Evolutionary conservation across 805 yeast species (phyloP).

Genomic region (Hermanozyma aechmeae): DNA sequence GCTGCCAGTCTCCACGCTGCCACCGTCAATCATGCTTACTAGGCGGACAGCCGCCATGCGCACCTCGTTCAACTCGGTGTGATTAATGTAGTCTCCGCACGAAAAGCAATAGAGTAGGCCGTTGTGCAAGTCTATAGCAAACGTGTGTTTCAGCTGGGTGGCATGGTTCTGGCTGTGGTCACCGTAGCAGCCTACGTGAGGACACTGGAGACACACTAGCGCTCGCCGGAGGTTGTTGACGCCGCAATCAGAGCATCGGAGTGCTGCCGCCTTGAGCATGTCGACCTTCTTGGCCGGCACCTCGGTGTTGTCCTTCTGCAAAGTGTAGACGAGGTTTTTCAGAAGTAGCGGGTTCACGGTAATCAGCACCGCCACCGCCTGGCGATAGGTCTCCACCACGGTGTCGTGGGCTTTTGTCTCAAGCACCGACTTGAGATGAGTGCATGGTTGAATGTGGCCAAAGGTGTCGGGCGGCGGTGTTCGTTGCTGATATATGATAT

Average conservation of each 20-base stretch:
- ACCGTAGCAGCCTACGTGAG: conserved; percentile 61
- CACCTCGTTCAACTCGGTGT: conserved; percentile 45
- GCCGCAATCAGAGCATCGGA: conserved; percentile 42
- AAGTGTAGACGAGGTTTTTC: conserved; percentile 13
- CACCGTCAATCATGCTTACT: too few species aligned
- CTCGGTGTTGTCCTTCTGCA: conserved; percentile 27
- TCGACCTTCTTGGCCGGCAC: conserved; percentile 32
- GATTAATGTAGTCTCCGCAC: conserved; percentile 66
- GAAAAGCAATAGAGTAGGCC: conserved; percentile 72
- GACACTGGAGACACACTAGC: conserved; percentile 67
- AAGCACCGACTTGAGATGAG: conserved; percentile 39
- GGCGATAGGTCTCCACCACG: conserved; percentile 40
- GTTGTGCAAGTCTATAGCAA: conserved; percentile 51
- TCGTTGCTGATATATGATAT: conserved; percentile 2
- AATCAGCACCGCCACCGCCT: conserved; percentile 41
- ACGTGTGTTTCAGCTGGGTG: conserved; percentile 23
- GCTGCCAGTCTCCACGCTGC: too few species aligned
- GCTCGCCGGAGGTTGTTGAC: conserved; percentile 32
- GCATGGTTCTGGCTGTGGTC: conserved; percentile 25
- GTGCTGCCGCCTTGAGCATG: conserved; percentile 16
- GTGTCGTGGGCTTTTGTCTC: conserved; percentile 40
- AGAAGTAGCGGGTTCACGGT: conserved; percentile 15
- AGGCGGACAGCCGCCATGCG: conserved; percentile 20
- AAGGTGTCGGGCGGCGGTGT: conserved; percentile 16
- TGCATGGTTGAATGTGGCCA: conserved; percentile 34